Evolutionary conservation across 495 filamentous ascomycete species (phyloP), one percentile per base, ranked within the genome.

Genomic region (Jackrogersella minutella): DNA sequence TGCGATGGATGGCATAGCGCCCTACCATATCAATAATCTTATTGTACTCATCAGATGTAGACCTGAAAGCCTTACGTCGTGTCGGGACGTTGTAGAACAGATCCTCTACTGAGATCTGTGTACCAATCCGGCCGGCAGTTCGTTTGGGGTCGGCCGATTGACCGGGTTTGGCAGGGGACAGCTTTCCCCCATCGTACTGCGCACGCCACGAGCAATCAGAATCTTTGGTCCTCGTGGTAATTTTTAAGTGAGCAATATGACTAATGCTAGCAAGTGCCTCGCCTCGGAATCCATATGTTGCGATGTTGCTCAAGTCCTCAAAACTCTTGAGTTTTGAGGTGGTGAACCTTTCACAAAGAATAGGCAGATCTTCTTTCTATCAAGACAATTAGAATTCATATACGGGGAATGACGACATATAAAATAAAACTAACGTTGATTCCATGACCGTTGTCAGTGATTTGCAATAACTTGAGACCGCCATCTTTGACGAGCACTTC

Each of bases 181-280:
- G 81, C 62, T 90, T 93, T 14, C 95, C 94, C 77, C 91, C 88
- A 24, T 88, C 87, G 73, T 96, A 99, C 65, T 91, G 86, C 26
- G 93, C 93, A 65, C 83, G 86, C 90, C 90, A 99, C 11, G 96
- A 95, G 77, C 91, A 93, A 74, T 86, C 89, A 1, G 93, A 96
- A 43, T 93, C 89, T 36, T 90, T 89, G 8, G 93, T 98, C 77
- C 91, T 96, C 1, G 96, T 98, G 9, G 94, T 97, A 26, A 99
- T 91, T 1, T 90, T 92, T 26, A 99, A 84, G 79, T 98, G 96
- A 47, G 96, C 93, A 65, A 98, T 97, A 78, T 99, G 95, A 72
- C 95, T 98, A 75, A 99, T 99, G 82, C 94, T 97, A 9, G 96
- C 96, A 68, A 99, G 78, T 9, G 96, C 96, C 78, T 99, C 96